Conservation (phyloP, 306 rosid species). For the Medicago truncatula region DNA sequence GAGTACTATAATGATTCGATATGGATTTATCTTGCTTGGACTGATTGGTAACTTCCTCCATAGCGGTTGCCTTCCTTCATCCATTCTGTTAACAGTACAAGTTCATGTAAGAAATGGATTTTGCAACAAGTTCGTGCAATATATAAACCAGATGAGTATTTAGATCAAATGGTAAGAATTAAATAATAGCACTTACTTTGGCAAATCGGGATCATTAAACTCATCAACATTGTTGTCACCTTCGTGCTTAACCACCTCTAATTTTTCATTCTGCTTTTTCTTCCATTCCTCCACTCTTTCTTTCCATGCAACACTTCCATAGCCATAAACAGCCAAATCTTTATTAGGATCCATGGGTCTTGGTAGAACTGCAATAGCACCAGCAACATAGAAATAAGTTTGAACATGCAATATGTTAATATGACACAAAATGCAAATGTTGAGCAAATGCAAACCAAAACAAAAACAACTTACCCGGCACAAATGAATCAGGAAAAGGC, state of each 20-base stretch:
- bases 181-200: slow-evolving; percentile 51
- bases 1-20: slow-evolving; percentile 75
- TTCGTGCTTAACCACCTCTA: slow-evolving; percentile 74
- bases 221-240: slow-evolving; percentile 47
- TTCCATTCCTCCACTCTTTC: slow-evolving; percentile 93
- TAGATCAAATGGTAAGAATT: too few species aligned
- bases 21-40: slow-evolving; percentile 93
- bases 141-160: too few species aligned
- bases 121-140: too few species aligned
- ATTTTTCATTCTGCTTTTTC: slow-evolving; percentile 76
- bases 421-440: too few species aligned
- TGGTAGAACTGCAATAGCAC: too few species aligned
- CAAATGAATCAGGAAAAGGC: slow-evolving; percentile 43
- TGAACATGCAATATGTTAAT: too few species aligned
- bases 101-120: too few species aligned
- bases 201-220: slow-evolving; percentile 73
- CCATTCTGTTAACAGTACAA: slow-evolving; percentile 63
- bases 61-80: slow-evolving; percentile 93
- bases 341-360: slow-evolving; percentile 93
- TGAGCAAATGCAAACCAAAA: too few species aligned
- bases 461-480: too few species aligned
- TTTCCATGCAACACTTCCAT: slow-evolving; percentile 95
- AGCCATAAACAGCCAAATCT: slow-evolving; percentile 82
- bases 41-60: slow-evolving; percentile 81
- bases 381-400: too few species aligned